Evolutionary conservation across 352 stramenopile species (phyloP), one percentile per base, ranked within the genome.

Genomic region (Labyrinthula sp.): DNA sequence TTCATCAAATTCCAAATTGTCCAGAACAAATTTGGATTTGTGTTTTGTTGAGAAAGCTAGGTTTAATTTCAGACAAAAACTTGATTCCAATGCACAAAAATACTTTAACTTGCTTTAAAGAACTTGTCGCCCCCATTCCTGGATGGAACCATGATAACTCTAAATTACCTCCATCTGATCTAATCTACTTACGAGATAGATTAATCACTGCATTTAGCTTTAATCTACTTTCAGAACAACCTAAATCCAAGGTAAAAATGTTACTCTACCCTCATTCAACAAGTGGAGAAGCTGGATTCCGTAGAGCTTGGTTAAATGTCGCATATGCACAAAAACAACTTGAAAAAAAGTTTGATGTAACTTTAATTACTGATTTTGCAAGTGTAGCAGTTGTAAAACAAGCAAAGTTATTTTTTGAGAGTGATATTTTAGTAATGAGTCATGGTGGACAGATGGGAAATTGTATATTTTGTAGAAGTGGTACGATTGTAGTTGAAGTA

Each of bases 361-460:
- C n/a, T n/a, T 6, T 22, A 21, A 35, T 52, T 18, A 20, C 8
- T n/a, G 43, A 52, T 15, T 52, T 52, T 50, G 17, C 38, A 7
- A 3, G 33, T 21, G 25, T 47, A 3, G 35, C 8, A 10, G 14
- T 47, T 14, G 43, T 39, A 15, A 35, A 6, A 6, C 43, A 52
- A 22, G 43, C 43, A 8, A 31, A 18, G 12, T 17, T 24, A 15
- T 52, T 52, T 31, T 35, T 45, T 35, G 35, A 50, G 26, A 35
- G 31, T 7, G 43, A 52, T 28, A 14, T 52, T 22, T 37, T 52
- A 23, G 7, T 52, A 10, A 52, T 52, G 43, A 31, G 31, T 18
- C 43, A 52, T 15, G 43, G 43, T n/a, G 43, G 43, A 17, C 43
- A 52, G 15, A 45, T 52, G 21, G 43, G 43, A 18, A 52, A 52